Evolutionary conservation across 2,329 filamentous ascomycete genomes (phyloP), one percentile per base, ranked within the genome.

Genomic region (Pleoardoris graminearum): DNA sequence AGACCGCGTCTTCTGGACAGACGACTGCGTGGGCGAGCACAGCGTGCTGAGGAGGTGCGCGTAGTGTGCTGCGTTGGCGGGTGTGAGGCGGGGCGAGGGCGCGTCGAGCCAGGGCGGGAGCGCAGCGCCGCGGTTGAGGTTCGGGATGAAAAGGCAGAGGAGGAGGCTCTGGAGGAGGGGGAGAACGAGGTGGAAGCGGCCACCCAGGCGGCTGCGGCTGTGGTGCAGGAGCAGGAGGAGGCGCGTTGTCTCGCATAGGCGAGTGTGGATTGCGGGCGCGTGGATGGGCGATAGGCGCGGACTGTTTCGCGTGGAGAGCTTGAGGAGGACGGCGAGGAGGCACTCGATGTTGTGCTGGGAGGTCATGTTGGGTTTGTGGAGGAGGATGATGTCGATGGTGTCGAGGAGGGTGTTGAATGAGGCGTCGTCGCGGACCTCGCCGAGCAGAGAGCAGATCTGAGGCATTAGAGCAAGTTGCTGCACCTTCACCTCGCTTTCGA

Each of bases 21-120:
- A 78, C 0, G 81, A 82, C 39, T 82, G 78, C 0, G 84, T 83
- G 0, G 85, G 85, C 48, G 84, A 82, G 72, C 82, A 85, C 45
- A 87, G 78, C 0, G 82, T 79, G n/a, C 80, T 80, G 19, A 87
- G 76, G 7, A 86, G 71, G 8, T 82, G 79, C 1, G 81, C 77
- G 58, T 80, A 83, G 35, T 78, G 74, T 1, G 74, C 69, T 2
- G 79, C 80, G 51, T 81, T 80, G 16, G 74, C 70, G 14, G 73
- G 61, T 8, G 70, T 67, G 23, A 78, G 72, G 5, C 59, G 49
- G 10, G 54, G 35, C 7, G 47, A 49, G 2, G 43, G 23, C 3
- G 58, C 53, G 17, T 58, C 53, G 7, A 76, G 55, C 74, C 73
- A 73, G 42, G 62, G n/a, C 5, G 71, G 67, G 8, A 70, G 62